Conservation (phyloP, 495 filamentous ascomycete species). For the Aspergillus olivimuriae region DNA sequence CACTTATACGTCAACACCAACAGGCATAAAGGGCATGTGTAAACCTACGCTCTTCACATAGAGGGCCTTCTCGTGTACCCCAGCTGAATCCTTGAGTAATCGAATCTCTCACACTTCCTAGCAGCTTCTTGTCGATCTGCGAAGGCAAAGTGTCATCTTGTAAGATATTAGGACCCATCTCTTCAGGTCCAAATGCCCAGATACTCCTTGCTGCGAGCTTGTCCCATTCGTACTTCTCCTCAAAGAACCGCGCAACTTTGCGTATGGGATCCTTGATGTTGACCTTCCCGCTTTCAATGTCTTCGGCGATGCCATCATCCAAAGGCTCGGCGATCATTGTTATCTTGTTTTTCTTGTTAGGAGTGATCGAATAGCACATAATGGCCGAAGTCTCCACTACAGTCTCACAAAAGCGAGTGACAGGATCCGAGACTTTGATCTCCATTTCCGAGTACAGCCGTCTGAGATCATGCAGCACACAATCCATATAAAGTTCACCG, state of each 20-base stretch:
- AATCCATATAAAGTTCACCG: constrained; percentile 98
- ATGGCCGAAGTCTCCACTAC: constrained; percentile 96
- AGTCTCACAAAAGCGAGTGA: constrained; percentile 95
- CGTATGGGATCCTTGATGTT: constrained; percentile 89
- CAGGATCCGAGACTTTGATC: constrained; percentile 94
- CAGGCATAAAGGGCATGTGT: constrained; percentile 1
- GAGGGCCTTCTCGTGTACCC: constrained; percentile 88
- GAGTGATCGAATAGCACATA: constrained; percentile 95
- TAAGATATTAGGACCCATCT: constrained; percentile 90
- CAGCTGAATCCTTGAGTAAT: constrained; percentile 94
- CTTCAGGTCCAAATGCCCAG: constrained; percentile 97
- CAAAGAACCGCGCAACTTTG: constrained; percentile 92
- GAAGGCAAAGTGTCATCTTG: constrained; percentile 93
- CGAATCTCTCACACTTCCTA: constrained; percentile 82
- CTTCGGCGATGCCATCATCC: constrained; percentile 89
- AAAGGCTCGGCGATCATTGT: constrained; percentile 97
- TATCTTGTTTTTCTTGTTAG: constrained; percentile 98
- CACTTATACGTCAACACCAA: neutral
- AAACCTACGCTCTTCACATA: constrained; percentile 95
- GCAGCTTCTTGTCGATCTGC: constrained; percentile 81
- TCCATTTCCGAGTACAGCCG: constrained; percentile 98
- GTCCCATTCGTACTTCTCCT: constrained; percentile 97
- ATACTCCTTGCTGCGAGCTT: constrained; percentile 89
- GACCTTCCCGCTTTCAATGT: constrained; percentile 88
- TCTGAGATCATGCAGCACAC: constrained; percentile 91